Percentiles rank a stretch among this genome's conserved stretches.
Conservation (phyloP, 2,329 filamentous ascomycete genomes). For the Talaromyces sp. region DNA sequence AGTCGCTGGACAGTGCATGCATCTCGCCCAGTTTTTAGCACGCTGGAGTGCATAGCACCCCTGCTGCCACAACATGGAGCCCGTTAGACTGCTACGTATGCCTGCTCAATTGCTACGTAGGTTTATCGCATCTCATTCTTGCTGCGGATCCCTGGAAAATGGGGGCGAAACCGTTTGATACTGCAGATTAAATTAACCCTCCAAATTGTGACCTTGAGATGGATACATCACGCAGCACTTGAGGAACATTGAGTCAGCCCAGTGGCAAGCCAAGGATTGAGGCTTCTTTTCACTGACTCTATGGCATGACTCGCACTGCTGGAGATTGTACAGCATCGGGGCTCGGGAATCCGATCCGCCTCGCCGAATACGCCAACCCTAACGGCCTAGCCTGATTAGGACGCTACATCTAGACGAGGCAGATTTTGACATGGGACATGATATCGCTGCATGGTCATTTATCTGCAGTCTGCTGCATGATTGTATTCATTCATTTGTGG, state of each 20-base stretch:
- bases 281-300: background rate
- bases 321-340: background rate
- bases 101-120: background rate
- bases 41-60: background rate
- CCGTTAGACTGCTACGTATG: background rate
- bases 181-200: background rate
- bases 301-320: background rate
- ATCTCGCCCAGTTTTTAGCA: background rate
- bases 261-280: background rate
- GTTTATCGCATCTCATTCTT: background rate
- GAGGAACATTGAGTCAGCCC: background rate
- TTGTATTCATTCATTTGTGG: background rate
- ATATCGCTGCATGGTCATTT: background rate
- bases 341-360: background rate
- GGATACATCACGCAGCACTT: background rate
- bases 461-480: background rate
- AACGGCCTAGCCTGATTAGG: background rate
- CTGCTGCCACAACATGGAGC: background rate
- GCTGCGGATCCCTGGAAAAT: background rate
- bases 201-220: background rate
- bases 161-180: background rate
- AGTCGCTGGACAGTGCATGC: background rate
- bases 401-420: background rate
- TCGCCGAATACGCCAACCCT: background rate
- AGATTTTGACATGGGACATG: slow-evolving; percentile 8